These are phyloP conservation scores for Primulina eburnea DNA, from an alignment of 257 asterid genomes.

Conservation along the genomic window DNA sequence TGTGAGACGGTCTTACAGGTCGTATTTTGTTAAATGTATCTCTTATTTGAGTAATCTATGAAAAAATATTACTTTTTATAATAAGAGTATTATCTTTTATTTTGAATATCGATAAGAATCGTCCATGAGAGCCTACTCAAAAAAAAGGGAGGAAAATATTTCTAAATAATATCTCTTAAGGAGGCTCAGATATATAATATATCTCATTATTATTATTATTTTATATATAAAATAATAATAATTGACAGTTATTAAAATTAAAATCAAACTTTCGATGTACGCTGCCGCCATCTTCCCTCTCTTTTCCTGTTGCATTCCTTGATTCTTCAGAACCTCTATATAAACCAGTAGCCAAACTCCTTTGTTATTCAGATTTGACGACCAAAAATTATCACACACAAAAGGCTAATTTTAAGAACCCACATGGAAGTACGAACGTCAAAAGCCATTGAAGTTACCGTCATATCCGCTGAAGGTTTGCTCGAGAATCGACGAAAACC, in stretches of 20 bases:
- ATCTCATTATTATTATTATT: no score
- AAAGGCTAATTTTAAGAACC: background rate
- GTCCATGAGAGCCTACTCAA: no score
- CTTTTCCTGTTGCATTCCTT: constrained; percentile 23
- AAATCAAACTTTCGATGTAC: no score
- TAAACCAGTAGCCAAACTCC: background rate
- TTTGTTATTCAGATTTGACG: background rate
- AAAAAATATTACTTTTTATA: no score
- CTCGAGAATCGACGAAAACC: constrained; percentile 24
- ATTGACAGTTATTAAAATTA: background rate
- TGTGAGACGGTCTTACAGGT: no score
- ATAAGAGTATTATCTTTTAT: no score
- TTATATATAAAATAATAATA: background rate
- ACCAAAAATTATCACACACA: background rate
- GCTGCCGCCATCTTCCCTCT: constrained; percentile 19
- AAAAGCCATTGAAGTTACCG: constrained; percentile 42
- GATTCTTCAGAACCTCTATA: background rate
- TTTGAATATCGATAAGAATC: no score
- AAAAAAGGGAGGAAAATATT: background rate
- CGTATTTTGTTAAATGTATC: no score
- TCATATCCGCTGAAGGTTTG: constrained; percentile 66
- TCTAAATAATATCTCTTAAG: background rate
- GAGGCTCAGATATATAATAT: no score
- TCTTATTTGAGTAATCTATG: no score
- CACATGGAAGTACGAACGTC: constrained; percentile 18